Conservation (phyloP, 2,329 filamentous ascomycete species). For the Aureobasidium sp. region DNA sequence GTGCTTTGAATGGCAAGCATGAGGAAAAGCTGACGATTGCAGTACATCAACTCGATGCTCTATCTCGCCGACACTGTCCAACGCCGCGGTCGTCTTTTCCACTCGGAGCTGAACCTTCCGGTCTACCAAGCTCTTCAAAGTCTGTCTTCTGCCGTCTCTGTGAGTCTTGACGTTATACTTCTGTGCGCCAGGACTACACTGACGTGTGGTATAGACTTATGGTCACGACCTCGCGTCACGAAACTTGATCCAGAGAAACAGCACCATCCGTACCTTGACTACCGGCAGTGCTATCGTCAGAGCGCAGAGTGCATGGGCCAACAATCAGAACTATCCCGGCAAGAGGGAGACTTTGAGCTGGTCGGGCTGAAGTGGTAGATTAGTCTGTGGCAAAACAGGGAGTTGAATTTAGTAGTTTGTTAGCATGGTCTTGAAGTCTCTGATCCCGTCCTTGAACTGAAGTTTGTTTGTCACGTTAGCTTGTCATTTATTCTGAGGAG, state of each 20-base stretch:
- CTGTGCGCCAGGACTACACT: neutral
- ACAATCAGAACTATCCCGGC: slow-evolving; percentile 15
- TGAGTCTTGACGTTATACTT: neutral
- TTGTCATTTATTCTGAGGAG: neutral
- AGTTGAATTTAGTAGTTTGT: neutral
- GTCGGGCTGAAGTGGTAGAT: neutral
- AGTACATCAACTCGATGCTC: slow-evolving; percentile 26
- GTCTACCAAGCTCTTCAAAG: slow-evolving; percentile 28
- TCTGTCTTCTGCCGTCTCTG: slow-evolving; percentile 27
- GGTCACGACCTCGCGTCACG: slow-evolving; percentile 26
- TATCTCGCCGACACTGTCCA: slow-evolving; percentile 27
- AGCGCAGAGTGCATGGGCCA: slow-evolving; percentile 16
- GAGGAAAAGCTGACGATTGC: slow-evolving; percentile 15
- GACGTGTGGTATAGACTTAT: slow-evolving; percentile 18
- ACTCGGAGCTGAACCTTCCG: slow-evolving; percentile 32
- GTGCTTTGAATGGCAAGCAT: neutral
- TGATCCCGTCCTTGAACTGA: neutral
- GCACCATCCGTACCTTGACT: slow-evolving; percentile 31
- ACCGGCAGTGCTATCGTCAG: slow-evolving; percentile 27
- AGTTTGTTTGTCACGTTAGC: neutral
- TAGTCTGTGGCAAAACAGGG: slow-evolving; percentile 30
- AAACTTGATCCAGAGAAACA: slow-evolving; percentile 24
- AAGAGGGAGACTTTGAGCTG: slow-evolving; percentile 2
- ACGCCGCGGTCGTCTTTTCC: slow-evolving; percentile 30
- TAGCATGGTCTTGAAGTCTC: neutral